phyloP scores from a whole-genome alignment of 2,329 filamentous ascomycete genomes.

The Trichoderma breve region DNA sequence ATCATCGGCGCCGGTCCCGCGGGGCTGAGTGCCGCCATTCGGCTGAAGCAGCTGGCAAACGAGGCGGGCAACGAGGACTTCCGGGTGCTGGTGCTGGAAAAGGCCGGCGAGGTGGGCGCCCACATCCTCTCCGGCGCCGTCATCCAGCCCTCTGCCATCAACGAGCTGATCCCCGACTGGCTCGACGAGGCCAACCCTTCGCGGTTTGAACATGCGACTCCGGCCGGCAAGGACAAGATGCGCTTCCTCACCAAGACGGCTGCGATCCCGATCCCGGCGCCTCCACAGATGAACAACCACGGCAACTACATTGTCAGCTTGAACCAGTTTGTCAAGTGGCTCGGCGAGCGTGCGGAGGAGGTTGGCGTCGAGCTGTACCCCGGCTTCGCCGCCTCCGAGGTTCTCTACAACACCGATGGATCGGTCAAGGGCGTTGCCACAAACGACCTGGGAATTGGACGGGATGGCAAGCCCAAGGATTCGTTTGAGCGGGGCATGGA shows the following conservation, averaged over 20 bases:
- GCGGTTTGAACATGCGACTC: slow-evolving; percentile 83
- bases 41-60: slow-evolving; percentile 91
- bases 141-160: slow-evolving; percentile 81
- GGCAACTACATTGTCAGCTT: slow-evolving; percentile 97
- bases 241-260: slow-evolving; percentile 83
- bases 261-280: slow-evolving; percentile 77
- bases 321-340: slow-evolving; percentile 93
- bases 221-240: slow-evolving; percentile 83
- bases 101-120: slow-evolving; percentile 89
- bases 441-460: slow-evolving; percentile 83
- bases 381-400: slow-evolving; percentile 90
- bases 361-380: slow-evolving; percentile 94
- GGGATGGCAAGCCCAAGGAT: slow-evolving; percentile 82
- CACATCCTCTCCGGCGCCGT: slow-evolving; percentile 97
- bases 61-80: slow-evolving; percentile 96
- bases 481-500: slow-evolving; percentile 97
- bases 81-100: slow-evolving; percentile 86
- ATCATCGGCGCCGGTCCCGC: slow-evolving; percentile 96
- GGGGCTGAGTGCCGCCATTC: slow-evolving; percentile 88
- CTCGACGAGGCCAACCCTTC: slow-evolving; percentile 82
- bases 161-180: slow-evolving; percentile 94
- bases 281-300: slow-evolving; percentile 97
- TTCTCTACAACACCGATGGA: slow-evolving; percentile 82
- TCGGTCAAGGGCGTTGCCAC: slow-evolving; percentile 93
- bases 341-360: slow-evolving; percentile 95